These are phyloP conservation scores for Phytophthora aleatoria DNA, from an alignment of 352 stramenopile genomes.

Conservation along the genomic window DNA sequence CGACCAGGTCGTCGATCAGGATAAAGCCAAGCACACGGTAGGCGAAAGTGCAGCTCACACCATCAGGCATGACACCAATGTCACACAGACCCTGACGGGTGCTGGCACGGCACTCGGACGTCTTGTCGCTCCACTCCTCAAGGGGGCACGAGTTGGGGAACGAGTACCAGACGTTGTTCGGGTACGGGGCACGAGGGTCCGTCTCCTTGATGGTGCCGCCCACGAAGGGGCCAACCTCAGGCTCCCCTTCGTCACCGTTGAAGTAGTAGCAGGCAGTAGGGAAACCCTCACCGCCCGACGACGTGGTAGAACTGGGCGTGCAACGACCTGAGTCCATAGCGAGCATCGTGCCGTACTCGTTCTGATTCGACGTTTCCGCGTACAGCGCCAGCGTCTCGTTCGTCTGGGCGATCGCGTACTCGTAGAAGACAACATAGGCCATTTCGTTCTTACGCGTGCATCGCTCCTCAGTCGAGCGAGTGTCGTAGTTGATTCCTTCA, in stretches of 20 bases:
- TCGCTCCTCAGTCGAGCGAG: constrained; percentile 51
- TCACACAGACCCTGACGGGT: constrained; percentile 61
- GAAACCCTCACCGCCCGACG: constrained; percentile 40
- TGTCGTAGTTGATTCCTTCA: constrained; percentile 84
- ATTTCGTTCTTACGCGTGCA: constrained; percentile 87
- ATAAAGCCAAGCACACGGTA: constrained; percentile 74
- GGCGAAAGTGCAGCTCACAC: constrained; percentile 58
- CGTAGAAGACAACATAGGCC: constrained; percentile 85
- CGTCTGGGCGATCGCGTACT: constrained; percentile 73
- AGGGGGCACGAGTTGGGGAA: constrained; percentile 77
- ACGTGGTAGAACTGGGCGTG: constrained; percentile 43
- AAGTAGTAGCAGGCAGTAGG: constrained; percentile 73
- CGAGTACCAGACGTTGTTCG: constrained; percentile 80
- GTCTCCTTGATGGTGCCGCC: constrained; percentile 51
- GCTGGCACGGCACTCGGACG: constrained; percentile 44
- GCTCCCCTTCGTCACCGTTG: constrained; percentile 66
- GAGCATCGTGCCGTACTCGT: constrained; percentile 73
- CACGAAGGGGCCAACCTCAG: constrained; percentile 72
- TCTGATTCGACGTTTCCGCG: constrained; percentile 41
- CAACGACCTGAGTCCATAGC: constrained; percentile 72
- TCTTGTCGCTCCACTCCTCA: constrained; percentile 54
- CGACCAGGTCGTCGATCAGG: constrained; percentile 75
- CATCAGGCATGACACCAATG: constrained; percentile 59
- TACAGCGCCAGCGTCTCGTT: constrained; percentile 80
- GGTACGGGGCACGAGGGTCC: constrained; percentile 67